These are phyloP conservation scores for Vigna trinervia DNA, from an alignment of 306 rosid species.

Conservation along the genomic window DNA sequence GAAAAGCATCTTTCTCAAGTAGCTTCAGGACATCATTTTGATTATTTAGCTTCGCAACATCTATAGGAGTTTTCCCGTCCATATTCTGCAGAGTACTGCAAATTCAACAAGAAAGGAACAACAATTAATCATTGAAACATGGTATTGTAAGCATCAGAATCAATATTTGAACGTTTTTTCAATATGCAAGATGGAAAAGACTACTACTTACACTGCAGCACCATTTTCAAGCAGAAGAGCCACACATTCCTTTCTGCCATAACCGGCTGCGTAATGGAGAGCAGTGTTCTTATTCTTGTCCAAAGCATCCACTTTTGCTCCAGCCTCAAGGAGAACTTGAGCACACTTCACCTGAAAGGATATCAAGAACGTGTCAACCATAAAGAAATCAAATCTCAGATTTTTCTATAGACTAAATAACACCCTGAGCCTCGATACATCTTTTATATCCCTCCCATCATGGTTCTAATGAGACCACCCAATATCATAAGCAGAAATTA, in stretches of 20 bases:
- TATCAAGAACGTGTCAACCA: constrained; percentile 6
- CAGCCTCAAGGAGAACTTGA: constrained; percentile 94
- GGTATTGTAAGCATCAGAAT: constrained; percentile 10
- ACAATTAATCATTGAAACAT: background rate
- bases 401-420: background rate
- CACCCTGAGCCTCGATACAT: background rate
- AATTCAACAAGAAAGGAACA: constrained; percentile 31
- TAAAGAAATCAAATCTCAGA: too few relatives aligned
- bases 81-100: constrained; percentile 94
- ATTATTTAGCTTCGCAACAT: constrained; percentile 95
- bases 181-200: background rate
- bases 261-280: constrained; percentile 99
- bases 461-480: constrained; percentile 1
- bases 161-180: background rate
- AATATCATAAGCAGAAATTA: constrained; percentile 30
- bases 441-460: constrained; percentile 29
- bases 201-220: constrained; percentile 89
- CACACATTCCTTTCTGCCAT: constrained; percentile 97
- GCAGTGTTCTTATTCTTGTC: constrained; percentile 98
- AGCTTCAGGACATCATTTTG: constrained; percentile 89
- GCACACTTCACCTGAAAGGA: constrained; percentile 88
- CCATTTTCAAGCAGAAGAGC: constrained; percentile 91
- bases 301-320: constrained; percentile 93
- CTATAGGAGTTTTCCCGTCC: constrained; percentile 98
- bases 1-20: constrained; percentile 97